Evolutionary conservation across 2,329 filamentous ascomycete genomes (phyloP).

Genomic region (Cytospora piceae): DNA sequence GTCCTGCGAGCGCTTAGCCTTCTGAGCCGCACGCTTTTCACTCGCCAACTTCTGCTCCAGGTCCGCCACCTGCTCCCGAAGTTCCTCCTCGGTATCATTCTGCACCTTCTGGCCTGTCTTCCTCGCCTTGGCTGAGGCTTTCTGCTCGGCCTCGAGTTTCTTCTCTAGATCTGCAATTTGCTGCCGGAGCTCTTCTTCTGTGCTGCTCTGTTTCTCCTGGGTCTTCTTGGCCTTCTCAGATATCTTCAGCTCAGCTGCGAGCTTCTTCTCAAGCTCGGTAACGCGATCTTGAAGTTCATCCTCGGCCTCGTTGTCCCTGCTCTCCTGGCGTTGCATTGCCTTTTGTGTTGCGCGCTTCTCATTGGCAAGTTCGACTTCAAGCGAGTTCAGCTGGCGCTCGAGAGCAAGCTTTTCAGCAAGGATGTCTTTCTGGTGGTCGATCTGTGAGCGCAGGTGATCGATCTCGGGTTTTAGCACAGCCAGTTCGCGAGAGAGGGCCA

Average conservation of each 20-base stretch:
- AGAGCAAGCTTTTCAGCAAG: constrained; percentile 80
- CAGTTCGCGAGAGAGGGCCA: constrained; percentile 56
- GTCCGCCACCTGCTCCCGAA: constrained; percentile 42
- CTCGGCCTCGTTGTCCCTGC: constrained; percentile 44
- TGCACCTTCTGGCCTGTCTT: constrained; percentile 34
- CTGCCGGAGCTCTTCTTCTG: constrained; percentile 26
- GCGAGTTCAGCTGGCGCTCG: constrained; percentile 74
- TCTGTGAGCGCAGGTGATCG: constrained; percentile 59
- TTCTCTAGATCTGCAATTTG: constrained; percentile 40
- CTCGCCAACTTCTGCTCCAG: constrained; percentile 37
- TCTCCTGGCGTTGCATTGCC: constrained; percentile 34
- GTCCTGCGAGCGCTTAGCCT: constrained; percentile 42
- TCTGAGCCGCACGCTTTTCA: constrained; percentile 29
- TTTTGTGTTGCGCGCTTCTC: constrained; percentile 57
- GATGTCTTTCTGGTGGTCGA: constrained; percentile 65
- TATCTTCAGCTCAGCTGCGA: constrained; percentile 11
- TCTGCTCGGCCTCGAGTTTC: constrained; percentile 65
- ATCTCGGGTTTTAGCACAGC: constrained; percentile 58
- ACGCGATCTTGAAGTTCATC: constrained; percentile 46
- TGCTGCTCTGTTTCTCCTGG: constrained; percentile 37
- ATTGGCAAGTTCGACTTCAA: constrained; percentile 82
- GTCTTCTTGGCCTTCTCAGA: constrained; percentile 39
- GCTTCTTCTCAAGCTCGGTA: constrained; percentile 40
- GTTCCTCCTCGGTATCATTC: constrained; percentile 49
- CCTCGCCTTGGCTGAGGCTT: constrained; percentile 41